Evolutionary conservation across 2,329 filamentous ascomycete species (phyloP).

Genomic region (Aspergillus jensenii): DNA sequence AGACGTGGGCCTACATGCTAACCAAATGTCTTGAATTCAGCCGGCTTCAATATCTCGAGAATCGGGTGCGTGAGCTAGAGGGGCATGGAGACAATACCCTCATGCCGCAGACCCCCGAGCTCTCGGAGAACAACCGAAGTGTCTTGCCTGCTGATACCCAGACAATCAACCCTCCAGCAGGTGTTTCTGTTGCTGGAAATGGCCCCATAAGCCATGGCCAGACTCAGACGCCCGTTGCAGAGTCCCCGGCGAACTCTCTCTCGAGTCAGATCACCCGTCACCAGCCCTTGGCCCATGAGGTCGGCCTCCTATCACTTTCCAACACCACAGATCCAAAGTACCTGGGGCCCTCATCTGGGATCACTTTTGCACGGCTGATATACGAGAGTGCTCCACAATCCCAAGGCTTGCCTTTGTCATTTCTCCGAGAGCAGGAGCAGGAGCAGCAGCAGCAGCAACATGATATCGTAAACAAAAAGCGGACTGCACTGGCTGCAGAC

Average conservation of each 20-base stretch:
- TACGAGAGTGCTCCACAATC: constrained; percentile 7
- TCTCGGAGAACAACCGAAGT: background rate
- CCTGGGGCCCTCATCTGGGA: constrained; percentile 3
- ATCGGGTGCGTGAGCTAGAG: background rate
- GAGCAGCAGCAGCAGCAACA: background rate
- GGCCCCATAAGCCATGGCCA: background rate
- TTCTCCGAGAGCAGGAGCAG: background rate
- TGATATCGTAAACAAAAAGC: too few relatives aligned
- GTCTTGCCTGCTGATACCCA: background rate
- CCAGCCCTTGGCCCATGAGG: constrained; percentile 5
- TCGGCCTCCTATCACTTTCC: constrained; percentile 5
- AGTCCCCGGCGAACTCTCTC: background rate
- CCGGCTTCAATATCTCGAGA: background rate
- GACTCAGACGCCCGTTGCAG: background rate
- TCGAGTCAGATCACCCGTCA: constrained; percentile 5
- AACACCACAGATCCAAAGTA: constrained; percentile 7
- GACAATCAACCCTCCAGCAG: background rate
- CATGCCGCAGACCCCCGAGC: background rate
- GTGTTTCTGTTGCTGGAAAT: background rate
- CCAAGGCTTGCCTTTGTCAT: constrained; percentile 2
- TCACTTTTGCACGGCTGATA: constrained; percentile 4
- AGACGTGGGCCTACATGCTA: background rate
- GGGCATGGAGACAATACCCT: background rate
- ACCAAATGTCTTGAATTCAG: background rate
- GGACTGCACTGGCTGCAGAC: background rate